These are phyloP conservation scores for Pistacia vera DNA, from an alignment of 345 rosid genomes.

Conservation along the genomic window DNA sequence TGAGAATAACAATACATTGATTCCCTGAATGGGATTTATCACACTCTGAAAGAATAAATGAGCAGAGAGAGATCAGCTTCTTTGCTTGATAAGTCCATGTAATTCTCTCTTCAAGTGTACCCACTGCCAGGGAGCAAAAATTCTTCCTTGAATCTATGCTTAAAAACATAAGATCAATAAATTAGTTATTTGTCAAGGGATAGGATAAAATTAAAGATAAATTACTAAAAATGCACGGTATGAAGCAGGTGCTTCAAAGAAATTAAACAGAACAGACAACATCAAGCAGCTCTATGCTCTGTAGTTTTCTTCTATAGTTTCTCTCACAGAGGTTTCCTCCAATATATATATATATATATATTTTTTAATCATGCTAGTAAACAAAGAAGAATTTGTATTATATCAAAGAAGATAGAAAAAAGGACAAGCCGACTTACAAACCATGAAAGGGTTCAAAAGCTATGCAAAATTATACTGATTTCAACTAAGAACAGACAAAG, in stretches of 20 bases:
- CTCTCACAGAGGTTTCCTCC: background rate
- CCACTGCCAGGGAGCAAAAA: constrained; percentile 61
- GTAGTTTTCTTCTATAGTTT: background rate
- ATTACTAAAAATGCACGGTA: background rate
- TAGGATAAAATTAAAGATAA: background rate
- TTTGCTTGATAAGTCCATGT: constrained; percentile 68
- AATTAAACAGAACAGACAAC: background rate
- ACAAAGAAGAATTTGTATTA: no score
- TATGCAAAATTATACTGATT: no score
- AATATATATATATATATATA: no score
- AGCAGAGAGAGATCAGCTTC: constrained; percentile 66
- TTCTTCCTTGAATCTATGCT: constrained; percentile 68
- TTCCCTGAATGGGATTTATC: constrained; percentile 39
- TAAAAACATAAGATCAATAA: constrained; percentile 18
- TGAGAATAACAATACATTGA: constrained; percentile 50
- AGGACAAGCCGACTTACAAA: no score
- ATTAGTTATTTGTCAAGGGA: constrained; percentile 13
- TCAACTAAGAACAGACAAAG: no score
- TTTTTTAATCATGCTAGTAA: no score
- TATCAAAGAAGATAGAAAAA: no score
- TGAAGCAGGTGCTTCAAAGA: background rate
- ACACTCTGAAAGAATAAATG: constrained; percentile 60
- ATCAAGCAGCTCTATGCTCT: background rate
- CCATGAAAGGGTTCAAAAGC: no score
- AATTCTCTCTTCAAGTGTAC: constrained; percentile 67